A percentile compares a stretch with the other conserved stretches of the same genome.
Conservation (phyloP, 768 basidiomycete species). For the Amanita pallidorosea region DNA sequence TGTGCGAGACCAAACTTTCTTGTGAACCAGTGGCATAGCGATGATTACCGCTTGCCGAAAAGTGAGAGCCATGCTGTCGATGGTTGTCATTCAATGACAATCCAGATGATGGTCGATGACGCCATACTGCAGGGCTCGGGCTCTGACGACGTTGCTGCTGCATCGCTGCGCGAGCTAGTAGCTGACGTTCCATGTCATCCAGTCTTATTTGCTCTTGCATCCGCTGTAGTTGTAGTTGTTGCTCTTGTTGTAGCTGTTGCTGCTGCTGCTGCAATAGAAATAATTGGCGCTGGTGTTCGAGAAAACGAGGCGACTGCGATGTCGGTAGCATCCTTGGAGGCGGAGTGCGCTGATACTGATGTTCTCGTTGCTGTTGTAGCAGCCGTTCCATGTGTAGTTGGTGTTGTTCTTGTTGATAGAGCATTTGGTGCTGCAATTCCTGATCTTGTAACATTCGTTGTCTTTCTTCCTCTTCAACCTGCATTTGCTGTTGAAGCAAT, state of each 20-base stretch:
- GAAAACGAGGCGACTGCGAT: conserved; percentile 71
- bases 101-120: conserved; percentile 21
- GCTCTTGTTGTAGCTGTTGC: conserved; percentile 57
- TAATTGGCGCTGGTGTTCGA: conserved; percentile 65
- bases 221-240: conserved; percentile 43
- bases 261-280: conserved; percentile 61
- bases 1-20: conserved; percentile 38
- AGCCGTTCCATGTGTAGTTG: conserved; percentile 34
- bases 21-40: conserved; percentile 30
- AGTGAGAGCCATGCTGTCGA: conserved; percentile 33
- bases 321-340: conserved; percentile 67
- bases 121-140: conserved; percentile 11
- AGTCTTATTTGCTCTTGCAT: conserved; percentile 53
- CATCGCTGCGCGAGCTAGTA: conserved; percentile 38
- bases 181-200: conserved; percentile 58
- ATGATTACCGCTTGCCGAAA: conserved; percentile 24
- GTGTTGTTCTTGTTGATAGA: conserved; percentile 28
- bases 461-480: conserved; percentile 9
- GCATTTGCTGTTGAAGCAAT: conserved; percentile 22
- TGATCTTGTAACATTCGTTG: conserved; percentile 20
- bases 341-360: conserved; percentile 46
- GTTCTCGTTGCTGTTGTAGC: conserved; percentile 41
- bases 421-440: conserved; percentile 23
- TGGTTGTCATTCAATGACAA: conserved; percentile 41
- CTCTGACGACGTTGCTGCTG: conserved; percentile 24